Conservation (phyloP, 192 early-diverging fungal genomes). For the Umbelopsis vinacea region DNA sequence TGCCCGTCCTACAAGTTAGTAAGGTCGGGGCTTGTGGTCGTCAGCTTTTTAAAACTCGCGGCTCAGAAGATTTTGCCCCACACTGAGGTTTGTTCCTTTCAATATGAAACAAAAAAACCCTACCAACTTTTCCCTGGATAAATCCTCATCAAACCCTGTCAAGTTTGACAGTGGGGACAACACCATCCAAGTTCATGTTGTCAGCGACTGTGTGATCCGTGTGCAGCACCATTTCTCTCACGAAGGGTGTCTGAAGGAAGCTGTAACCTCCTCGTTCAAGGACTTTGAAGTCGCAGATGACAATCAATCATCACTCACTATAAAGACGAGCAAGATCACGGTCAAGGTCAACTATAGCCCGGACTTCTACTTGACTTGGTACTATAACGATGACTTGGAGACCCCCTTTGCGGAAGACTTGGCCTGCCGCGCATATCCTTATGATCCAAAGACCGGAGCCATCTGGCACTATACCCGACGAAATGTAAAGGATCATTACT, state of each 20-base stretch:
- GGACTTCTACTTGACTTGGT: conserved; percentile 22
- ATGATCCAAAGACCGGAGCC: conserved; percentile 30
- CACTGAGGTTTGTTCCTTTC: background rate
- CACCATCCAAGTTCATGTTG: conserved; percentile 18
- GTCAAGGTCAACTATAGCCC: conserved; percentile 5
- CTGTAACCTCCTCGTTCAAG: background rate
- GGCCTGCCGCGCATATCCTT: conserved; percentile 50
- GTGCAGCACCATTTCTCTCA: conserved; percentile 21
- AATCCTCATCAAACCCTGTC: conserved; percentile 21
- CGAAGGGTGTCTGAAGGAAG: conserved; percentile 2
- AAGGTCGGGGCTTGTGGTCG: background rate
- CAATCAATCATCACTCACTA: background rate
- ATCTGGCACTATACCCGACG: conserved; percentile 49
- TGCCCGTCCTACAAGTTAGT: too few relatives aligned
- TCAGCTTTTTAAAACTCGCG: background rate
- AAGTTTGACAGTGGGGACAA: conserved; percentile 16
- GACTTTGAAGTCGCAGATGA: background rate
- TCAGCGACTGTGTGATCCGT: conserved; percentile 20
- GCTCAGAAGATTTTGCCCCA: background rate
- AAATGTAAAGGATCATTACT: conserved; percentile 38
- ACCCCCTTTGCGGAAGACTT: conserved; percentile 55
- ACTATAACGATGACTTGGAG: background rate
- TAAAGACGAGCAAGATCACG: conserved; percentile 16
- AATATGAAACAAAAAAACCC: conserved; percentile 25
- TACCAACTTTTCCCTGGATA: conserved; percentile 18